These are phyloP conservation scores for Asterophora parasitica DNA, from an alignment of 768 basidiomycete species.

Conservation along the genomic window DNA sequence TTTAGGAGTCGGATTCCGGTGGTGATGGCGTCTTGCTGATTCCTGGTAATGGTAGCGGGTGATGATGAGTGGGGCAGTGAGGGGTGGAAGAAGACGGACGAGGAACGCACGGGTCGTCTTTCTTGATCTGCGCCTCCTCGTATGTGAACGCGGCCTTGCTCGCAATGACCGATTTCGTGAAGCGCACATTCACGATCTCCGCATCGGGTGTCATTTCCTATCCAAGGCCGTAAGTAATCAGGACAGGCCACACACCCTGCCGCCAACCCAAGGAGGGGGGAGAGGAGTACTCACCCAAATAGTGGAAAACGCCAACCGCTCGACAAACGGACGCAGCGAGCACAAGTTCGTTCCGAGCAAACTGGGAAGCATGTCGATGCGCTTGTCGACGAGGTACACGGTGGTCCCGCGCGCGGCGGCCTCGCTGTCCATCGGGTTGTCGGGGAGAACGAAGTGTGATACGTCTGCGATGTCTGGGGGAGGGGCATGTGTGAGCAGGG, in stretches of 20 bases:
- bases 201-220: conserved; percentile 89
- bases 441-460: conserved; percentile 89
- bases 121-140: conserved; percentile 89
- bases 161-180: conserved; percentile 94
- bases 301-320: conserved; percentile 90
- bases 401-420: conserved; percentile 96
- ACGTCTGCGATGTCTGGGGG: conserved; percentile 93
- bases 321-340: conserved; percentile 87
- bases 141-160: conserved; percentile 97
- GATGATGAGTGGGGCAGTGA: too few species aligned
- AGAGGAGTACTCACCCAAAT: conserved; percentile 69
- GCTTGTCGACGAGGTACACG: conserved; percentile 96
- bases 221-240: too few species aligned
- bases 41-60: too few species aligned
- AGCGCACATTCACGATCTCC: conserved; percentile 85
- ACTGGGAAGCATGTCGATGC: conserved; percentile 95
- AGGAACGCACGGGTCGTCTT: conserved; percentile 77
- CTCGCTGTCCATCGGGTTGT: conserved; percentile 95
- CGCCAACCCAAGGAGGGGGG: too few species aligned
- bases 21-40: conserved; percentile 76
- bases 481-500: not conserved
- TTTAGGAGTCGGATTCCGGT: conserved; percentile 87
- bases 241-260: too few species aligned
- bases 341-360: conserved; percentile 95
- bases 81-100: not conserved